Base-by-base conservation (phyloP, 305 asterid genomes). In the Solanum hybrid region DNA sequence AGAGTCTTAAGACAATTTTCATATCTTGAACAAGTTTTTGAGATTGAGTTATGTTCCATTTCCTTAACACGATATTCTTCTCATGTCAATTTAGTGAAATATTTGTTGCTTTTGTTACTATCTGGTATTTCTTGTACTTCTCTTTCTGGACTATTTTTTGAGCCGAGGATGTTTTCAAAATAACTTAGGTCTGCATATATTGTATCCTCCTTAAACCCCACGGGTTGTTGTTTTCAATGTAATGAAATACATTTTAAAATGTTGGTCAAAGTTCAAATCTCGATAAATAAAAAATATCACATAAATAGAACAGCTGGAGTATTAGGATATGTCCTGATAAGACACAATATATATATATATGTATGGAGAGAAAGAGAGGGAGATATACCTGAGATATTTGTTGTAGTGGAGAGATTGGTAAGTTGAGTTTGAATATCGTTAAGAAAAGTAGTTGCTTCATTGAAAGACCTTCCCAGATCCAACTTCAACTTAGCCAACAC, bases 401-500 rank as follows among this genome's bases (percentile, higher is more conserved):
- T 29, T 26, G 86, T 27, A 42, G 27, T 76, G 86, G 86, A 76
- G 26, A 87, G 85, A 60, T 87, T 87, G 85, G 22, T 22, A 35
- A 87, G 89, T 76, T 87, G 89, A 76, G 56, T 17, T 79, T 79
- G 69, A 37, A 88, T 64, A 29, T 78, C 20, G 9, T 88, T 79
- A 71, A 88, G 90, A 71, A 88, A 88, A 40, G 22, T 37, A 26
- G 31, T 79, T 46, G 87, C 69, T 88, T 88, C 90, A 79, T 88
- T 69, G 40, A 88, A 88, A 17, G 71, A 60, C 80, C 31, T 34
- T 16, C n/a, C 40, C 26, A 88, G 80, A 79, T 88, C 87, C 8
- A 66, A 88, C 34, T 79, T 88, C 69, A 77, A 88, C 40, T 88
- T 88, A 22, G 46, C 90, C 22, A 88, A 88, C 31, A 56, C 85